phyloP scores from a whole-genome alignment of 1,139 yeast genomes.

The Candida sp. region DNA sequence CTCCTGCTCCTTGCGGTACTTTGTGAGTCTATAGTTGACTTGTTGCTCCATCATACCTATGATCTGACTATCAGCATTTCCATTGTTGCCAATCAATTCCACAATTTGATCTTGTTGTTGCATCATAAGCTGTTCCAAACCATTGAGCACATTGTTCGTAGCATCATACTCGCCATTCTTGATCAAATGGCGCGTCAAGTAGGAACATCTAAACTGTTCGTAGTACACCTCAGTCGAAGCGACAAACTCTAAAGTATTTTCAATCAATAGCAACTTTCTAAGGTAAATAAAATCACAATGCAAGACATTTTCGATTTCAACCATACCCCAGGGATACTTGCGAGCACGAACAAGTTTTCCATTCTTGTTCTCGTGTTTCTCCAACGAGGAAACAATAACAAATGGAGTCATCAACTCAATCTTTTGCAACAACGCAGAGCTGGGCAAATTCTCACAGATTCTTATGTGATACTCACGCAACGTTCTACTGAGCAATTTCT shows the following conservation, averaged over 20 bases:
- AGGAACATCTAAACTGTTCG: constrained; percentile 53
- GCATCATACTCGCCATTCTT: neutral
- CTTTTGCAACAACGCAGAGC: constrained; percentile 22
- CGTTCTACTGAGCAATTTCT: constrained; percentile 44
- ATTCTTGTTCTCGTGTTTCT: constrained; percentile 25
- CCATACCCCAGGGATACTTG: constrained; percentile 73
- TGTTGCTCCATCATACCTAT: constrained; percentile 19
- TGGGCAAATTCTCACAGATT: constrained; percentile 57
- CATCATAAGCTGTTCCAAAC: constrained; percentile 1
- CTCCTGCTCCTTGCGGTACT: constrained; percentile 57
- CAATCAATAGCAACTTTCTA: constrained; percentile 53
- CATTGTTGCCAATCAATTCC: neutral
- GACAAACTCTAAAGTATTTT: constrained; percentile 63
- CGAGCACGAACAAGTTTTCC: constrained; percentile 62
- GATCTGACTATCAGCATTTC: neutral
- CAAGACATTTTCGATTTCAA: constrained; percentile 66
- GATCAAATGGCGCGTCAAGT: constrained; percentile 2
- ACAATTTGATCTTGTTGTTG: constrained; percentile 1
- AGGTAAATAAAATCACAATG: constrained; percentile 70
- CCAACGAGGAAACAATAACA: constrained; percentile 60
- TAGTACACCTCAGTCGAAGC: constrained; percentile 59
- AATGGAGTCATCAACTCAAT: constrained; percentile 50
- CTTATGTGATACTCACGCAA: constrained; percentile 54
- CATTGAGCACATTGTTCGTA: neutral
- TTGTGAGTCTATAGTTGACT: constrained; percentile 51